These are phyloP conservation scores for Terfezia boudieri DNA, from an alignment of 495 filamentous ascomycete genomes.

Conservation along the genomic window DNA sequence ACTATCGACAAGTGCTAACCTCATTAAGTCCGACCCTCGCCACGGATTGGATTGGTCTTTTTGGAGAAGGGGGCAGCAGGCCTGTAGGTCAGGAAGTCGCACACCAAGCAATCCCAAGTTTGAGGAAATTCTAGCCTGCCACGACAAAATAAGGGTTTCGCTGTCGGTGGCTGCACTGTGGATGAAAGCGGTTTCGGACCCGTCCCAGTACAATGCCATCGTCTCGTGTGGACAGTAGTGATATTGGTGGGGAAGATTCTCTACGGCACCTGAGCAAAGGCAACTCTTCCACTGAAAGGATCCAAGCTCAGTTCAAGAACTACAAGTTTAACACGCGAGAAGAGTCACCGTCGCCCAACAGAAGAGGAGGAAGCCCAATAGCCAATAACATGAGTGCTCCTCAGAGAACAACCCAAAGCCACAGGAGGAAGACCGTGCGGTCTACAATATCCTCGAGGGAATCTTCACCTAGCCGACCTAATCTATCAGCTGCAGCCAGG, in stretches of 20 bases:
- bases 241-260: neutral
- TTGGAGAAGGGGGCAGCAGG: too few species aligned
- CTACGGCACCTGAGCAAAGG: neutral
- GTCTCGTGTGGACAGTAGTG: neutral
- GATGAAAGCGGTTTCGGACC: neutral
- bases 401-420: neutral
- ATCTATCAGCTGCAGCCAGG: slow-evolving; percentile 5
- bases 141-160: neutral
- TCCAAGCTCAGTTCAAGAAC: neutral
- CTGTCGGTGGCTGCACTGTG: neutral
- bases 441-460: slow-evolving; percentile 16
- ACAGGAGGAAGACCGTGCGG: slow-evolving; percentile 2
- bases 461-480: slow-evolving; percentile 15
- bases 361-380: slow-evolving; percentile 8
- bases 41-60: too few species aligned
- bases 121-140: neutral
- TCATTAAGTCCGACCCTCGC: too few species aligned
- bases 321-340: neutral
- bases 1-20: too few species aligned
- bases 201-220: neutral
- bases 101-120: neutral
- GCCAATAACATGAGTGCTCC: neutral
- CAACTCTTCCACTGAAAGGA: neutral
- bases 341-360: slow-evolving; percentile 2
- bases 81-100: too few species aligned